Base-by-base conservation (phyloP, 2,329 filamentous ascomycete species). In the Trichoderma citrinoviride region DNA sequence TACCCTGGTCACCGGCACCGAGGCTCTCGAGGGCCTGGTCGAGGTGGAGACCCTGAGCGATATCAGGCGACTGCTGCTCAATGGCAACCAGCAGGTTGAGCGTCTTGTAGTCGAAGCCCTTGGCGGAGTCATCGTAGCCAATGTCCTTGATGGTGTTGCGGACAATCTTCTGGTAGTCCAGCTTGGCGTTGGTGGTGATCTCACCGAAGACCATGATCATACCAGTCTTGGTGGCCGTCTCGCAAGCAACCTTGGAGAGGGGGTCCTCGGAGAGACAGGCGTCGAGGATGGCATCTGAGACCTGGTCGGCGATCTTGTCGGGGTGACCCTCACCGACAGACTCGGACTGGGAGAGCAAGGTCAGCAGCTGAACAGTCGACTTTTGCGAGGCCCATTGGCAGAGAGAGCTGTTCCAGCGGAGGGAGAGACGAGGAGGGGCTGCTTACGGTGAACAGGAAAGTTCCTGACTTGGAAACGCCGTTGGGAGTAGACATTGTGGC, bases 81-180 rank as follows among this genome's bases (percentile, higher is more conserved):
- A 99, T 97, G 82, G 94, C 95, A 75, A 98, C 93, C 73, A 98
- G 89, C 77, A 99, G 87, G 85, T 97, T 98, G 85, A 91, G 94
- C 73, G 95, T 99, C 90, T 98, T 98, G 92, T 97, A 97, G 85
- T 99, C 95, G 82, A 99, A 99, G 69, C 95, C 95, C 89, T 99
- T 99, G 75, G 87, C 85, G 64, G 95, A 98, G 81, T 90, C 87
- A 83, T 99, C 95, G 83, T 98, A 99, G 75, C 95, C 95, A 77
- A 99, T 99, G 78, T 96, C 94, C 88, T 97, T 94, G 87, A 99
- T 93, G 78, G 93, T 88, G 70, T 89, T 82, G 80, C 95, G 94
- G 80, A 99, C 92, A 75, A 97, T 86, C 85, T 93, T 96, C 82
- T 99, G 95, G 90, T 97, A 99, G 86, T 99, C 95, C 74, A 98